A percentile compares a stretch with the other conserved stretches of the same genome.
phyloP scores from a whole-genome alignment of 2,329 filamentous ascomycete genomes.

The Sporothrix sp. region DNA sequence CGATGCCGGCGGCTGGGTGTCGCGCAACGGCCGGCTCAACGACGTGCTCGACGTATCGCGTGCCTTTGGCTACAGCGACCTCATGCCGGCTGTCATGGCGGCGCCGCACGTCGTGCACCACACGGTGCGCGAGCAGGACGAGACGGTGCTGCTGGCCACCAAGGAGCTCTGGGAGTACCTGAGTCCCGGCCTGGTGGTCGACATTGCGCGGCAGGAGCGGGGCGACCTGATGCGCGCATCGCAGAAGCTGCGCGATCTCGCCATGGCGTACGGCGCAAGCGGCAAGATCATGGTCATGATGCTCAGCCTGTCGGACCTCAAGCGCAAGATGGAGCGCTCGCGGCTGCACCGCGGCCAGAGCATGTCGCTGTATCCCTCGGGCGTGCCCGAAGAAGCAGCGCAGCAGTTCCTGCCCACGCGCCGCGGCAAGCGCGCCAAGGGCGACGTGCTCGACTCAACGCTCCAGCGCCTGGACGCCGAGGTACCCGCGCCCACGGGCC shows the following conservation, averaged over 20 bases:
- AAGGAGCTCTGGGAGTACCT: slow-evolving; percentile 94
- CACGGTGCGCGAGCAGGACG: slow-evolving; percentile 76
- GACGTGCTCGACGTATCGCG: slow-evolving; percentile 84
- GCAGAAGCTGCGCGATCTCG: slow-evolving; percentile 87
- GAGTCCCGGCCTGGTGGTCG: slow-evolving; percentile 79
- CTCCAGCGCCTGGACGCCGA: slow-evolving; percentile 80
- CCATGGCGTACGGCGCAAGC: slow-evolving; percentile 88
- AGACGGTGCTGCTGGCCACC: slow-evolving; percentile 86
- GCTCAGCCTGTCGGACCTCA: slow-evolving; percentile 82
- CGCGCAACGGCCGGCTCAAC: slow-evolving; percentile 86
- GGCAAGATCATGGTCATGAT: slow-evolving; percentile 99
- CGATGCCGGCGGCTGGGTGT: slow-evolving; percentile 91
- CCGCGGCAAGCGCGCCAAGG: slow-evolving; percentile 54
- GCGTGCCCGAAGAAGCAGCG: slow-evolving; percentile 57
- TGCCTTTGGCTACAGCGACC: slow-evolving; percentile 87
- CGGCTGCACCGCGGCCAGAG: slow-evolving; percentile 66
- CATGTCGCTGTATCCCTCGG: slow-evolving; percentile 73
- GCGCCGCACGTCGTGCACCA: slow-evolving; percentile 74
- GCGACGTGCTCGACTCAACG: slow-evolving; percentile 69
- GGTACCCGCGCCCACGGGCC: slow-evolving; percentile 81
- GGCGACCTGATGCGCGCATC: slow-evolving; percentile 88
- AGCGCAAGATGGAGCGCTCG: slow-evolving; percentile 68
- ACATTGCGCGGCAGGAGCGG: slow-evolving; percentile 78
- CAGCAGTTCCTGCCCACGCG: slow-evolving; percentile 50
- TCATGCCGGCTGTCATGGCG: slow-evolving; percentile 88